Conservation (phyloP, 768 basidiomycete genomes). For the Tulasnella sp. region DNA sequence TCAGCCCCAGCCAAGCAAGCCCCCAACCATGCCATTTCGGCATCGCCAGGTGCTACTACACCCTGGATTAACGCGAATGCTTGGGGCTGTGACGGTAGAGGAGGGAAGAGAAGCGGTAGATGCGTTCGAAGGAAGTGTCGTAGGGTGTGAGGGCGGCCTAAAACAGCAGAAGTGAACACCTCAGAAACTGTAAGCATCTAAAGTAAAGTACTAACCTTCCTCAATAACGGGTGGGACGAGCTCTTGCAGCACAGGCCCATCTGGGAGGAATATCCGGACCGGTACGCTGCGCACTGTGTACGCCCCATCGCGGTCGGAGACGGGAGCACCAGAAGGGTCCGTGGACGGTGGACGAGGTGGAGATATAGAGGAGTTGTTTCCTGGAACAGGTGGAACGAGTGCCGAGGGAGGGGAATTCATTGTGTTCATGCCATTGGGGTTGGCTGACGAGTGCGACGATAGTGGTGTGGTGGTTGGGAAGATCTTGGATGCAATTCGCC, state of each 20-base stretch:
- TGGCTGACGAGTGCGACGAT: conserved; percentile 28
- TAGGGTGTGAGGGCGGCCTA: conserved; percentile 65
- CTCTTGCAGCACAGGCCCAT: conserved; percentile 85
- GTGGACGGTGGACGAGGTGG: conserved; percentile 44
- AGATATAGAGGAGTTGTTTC: conserved; percentile 33
- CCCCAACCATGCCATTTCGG: conserved; percentile 91
- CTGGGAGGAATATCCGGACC: conserved; percentile 76
- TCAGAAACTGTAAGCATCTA: background rate
- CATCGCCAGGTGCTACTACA: conserved; percentile 63
- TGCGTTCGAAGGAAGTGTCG: conserved; percentile 53
- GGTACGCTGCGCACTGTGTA: conserved; percentile 83
- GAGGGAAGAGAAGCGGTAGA: conserved; percentile 68
- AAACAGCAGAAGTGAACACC: conserved; percentile 3
- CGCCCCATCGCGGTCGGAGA: conserved; percentile 58
- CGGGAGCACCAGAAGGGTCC: conserved; percentile 39
- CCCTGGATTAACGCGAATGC: conserved; percentile 81
- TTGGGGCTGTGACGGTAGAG: conserved; percentile 37
- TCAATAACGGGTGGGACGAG: conserved; percentile 66
- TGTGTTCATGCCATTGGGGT: conserved; percentile 18
- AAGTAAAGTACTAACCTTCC: conserved; percentile 43
- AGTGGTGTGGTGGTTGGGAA: conserved; percentile 63
- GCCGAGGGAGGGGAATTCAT: background rate
- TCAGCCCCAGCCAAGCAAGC: conserved; percentile 86
- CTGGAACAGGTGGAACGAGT: conserved; percentile 33
- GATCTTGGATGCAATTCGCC: conserved; percentile 86